A percentile compares a stretch with the other conserved stretches of the same genome.
phyloP scores from a whole-genome alignment of 2,329 filamentous ascomycete genomes.

The Phyllachora maydis region DNA sequence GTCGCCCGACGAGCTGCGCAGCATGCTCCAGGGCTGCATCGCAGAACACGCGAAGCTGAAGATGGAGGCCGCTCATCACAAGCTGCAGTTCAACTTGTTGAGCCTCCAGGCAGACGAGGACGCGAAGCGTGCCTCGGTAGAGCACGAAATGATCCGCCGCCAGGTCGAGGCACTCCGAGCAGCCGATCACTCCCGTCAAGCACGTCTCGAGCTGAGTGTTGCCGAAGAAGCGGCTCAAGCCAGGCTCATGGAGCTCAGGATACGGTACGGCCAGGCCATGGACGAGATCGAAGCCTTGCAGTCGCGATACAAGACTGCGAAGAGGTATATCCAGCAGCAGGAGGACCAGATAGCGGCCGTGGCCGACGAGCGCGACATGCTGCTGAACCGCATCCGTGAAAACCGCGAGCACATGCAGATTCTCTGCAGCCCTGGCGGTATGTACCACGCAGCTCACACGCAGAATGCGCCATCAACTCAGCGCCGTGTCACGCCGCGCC shows the following conservation, averaged over 20 bases:
- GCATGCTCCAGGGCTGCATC: slow-evolving; percentile 31
- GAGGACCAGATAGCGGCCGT: slow-evolving; percentile 51
- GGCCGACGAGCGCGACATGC: slow-evolving; percentile 54
- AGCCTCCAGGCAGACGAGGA: slow-evolving; percentile 70
- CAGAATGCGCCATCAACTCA: slow-evolving; percentile 21
- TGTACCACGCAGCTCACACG: slow-evolving; percentile 40
- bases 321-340: slow-evolving; percentile 58
- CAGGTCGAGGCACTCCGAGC: slow-evolving; percentile 71
- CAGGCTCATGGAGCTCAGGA: slow-evolving; percentile 41
- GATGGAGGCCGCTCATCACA: slow-evolving; percentile 75
- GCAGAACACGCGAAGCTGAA: slow-evolving; percentile 41
- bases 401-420: slow-evolving; percentile 73
- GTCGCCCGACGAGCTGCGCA: slow-evolving; percentile 30
- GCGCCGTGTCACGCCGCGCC: slow-evolving; percentile 24
- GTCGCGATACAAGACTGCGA: slow-evolving; percentile 49
- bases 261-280: slow-evolving; percentile 42
- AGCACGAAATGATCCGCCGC: slow-evolving; percentile 75
- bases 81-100: slow-evolving; percentile 72
- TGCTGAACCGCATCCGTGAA: slow-evolving; percentile 70
- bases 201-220: slow-evolving; percentile 28
- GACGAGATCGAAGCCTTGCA: slow-evolving; percentile 44
- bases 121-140: slow-evolving; percentile 69
- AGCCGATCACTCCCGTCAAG: slow-evolving; percentile 47
- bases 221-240: slow-evolving; percentile 29
- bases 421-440: slow-evolving; percentile 54